These are phyloP conservation scores for Lophiostoma macrostomum DNA, from an alignment of 495 filamentous ascomycete genomes.

Conservation along the genomic window DNA sequence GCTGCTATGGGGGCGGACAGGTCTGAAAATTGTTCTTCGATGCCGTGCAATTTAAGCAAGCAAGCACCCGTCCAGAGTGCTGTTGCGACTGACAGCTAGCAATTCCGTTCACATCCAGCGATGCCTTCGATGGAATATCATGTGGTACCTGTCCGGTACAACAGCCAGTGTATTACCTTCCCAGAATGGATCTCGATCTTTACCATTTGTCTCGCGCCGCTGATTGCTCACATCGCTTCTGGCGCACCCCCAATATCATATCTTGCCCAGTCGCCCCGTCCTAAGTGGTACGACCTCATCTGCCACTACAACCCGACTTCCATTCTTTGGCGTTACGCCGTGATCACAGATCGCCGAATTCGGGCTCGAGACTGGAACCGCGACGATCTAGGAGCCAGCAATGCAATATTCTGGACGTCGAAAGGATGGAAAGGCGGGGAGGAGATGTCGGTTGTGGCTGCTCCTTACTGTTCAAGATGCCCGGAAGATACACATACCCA, in stretches of 20 bases:
- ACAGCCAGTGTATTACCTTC: conserved; percentile 9
- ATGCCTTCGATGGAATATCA: neutral
- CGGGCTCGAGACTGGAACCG: neutral
- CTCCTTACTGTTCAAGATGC: neutral
- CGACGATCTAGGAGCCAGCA: neutral
- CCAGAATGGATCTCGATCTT: conserved; percentile 8
- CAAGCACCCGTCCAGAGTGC: too few species aligned
- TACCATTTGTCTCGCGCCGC: conserved; percentile 5
- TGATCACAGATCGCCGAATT: neutral
- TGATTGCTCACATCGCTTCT: conserved; percentile 4
- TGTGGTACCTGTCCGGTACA: neutral
- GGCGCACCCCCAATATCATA: neutral
- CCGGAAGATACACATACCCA: neutral
- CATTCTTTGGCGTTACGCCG: neutral
- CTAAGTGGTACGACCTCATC: neutral
- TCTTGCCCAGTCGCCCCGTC: neutral
- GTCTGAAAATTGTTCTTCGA: too few species aligned
- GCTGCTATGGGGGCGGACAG: too few species aligned
- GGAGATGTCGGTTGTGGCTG: neutral
- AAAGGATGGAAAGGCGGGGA: conserved; percentile 8
- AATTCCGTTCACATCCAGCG: too few species aligned
- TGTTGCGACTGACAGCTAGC: too few species aligned
- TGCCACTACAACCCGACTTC: conserved; percentile 9
- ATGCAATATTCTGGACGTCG: conserved; percentile 2
- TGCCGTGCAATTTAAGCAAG: too few species aligned